Evolutionary conservation across 495 filamentous ascomycete genomes (phyloP), one percentile per base, ranked within the genome.

Genomic region (Aspergillus sparsus): DNA sequence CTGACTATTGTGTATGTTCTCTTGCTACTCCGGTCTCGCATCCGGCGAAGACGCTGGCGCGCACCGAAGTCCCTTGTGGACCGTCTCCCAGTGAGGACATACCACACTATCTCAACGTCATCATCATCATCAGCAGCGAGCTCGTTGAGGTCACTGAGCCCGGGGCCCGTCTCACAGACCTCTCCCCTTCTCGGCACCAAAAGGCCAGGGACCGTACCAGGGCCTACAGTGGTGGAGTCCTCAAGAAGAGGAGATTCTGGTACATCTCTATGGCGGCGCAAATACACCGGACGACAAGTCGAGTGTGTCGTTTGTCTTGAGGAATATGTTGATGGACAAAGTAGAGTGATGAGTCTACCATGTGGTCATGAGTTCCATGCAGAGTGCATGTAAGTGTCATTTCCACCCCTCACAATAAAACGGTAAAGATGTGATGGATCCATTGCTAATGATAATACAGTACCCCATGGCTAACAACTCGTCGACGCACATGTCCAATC

Each of bases 241-340:
- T 69, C 80, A 11, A 58, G 61, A 67, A 63, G 82, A 80, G 68
- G 89, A 82, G 80, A 84, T 69, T 56, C 62, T 5, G 70, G 68
- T 4, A 70, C 74, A 36, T 66, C 62, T 36, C 76, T 80, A 67
- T 93, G 83, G 82, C 84, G 90, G 75, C 87, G 87, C 58, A 90
- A 89, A 62, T 95, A 95, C 66, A 93, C 87, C 69, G 89, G 90
- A 46, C 85, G 89, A 56, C 92, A 97, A 70, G 83, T 90, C 2
- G 94, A 98, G 71, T 98, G 94, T 68, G 94, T 96, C n/a, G 93
- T 98, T 27, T 98, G 94, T 63, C 77, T 98, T 51, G 94, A 98
- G 74, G 95, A 98, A 67, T 98, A 98, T 71, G 80, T 96, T 15
- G 95, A 97, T 71, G 93, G 94, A 33, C 86, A 98, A 65, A 96